Evolutionary conservation across 306 rosid genomes (phyloP), one percentile per base, ranked within the genome.

Genomic region (Cajanus cajan): DNA sequence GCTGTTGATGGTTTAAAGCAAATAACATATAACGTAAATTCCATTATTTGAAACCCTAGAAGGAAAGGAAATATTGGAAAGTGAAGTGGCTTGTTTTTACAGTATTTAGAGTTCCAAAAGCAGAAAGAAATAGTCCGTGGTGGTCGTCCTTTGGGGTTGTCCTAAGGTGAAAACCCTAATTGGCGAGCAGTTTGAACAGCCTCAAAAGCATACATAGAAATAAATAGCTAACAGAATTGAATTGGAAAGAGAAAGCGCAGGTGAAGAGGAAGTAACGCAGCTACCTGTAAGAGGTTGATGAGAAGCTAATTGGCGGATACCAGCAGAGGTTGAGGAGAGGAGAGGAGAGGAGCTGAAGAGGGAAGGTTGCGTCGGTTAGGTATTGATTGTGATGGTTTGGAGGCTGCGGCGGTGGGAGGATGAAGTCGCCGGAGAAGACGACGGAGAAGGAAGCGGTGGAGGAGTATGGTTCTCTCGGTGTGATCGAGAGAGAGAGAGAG

Each of bases 261-360:
- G 22, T 28, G 31, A 72, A n/a, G 14, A 1, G 19, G 65, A 39
- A 77, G 65, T 31, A 31, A 10, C 22, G 43, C 25, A 89, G 90
- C 92, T 83, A 89, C 93, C 92, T 83, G 64, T 13, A 12, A 36
- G 64, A 82, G 74, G 73, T 77, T 55, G 85, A 81, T 79, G 74
- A 81, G 39, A 67, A 68, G 44, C 66, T 16, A 79, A 73, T 34
- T 28, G 22, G 21, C 6, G 22, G 68, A 61, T 61, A 31, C 41
- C 68, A 21, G 68, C 68, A 15, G 43, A 61, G 66, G 40, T 25
- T 59, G 66, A 59, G 31, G 31, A 28, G 21, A 59, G 68, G 68
- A 33, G 66, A 59, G 31, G 31, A 28, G 21, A 59, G 68, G 68
- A 33, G 68, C 68, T 61, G 19, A 33, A 15, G 41, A 61, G 13